Conservation (phyloP, 2,329 filamentous ascomycete species). For the Phaeosphaeria sp. region DNA sequence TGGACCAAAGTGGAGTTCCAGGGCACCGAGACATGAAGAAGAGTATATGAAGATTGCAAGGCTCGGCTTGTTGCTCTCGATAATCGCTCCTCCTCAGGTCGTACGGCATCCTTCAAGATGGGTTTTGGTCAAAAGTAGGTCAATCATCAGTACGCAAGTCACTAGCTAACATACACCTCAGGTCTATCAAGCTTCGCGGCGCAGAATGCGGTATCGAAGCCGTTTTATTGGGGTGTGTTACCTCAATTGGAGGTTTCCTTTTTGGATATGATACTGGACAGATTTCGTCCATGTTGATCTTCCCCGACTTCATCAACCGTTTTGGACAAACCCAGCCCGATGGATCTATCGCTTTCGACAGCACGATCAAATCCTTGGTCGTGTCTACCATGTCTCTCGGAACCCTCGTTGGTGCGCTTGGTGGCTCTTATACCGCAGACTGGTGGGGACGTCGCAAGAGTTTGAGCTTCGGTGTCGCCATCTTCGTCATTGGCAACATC, state of each 20-base stretch:
- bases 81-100: not conserved
- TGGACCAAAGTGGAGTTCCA: slow-evolving; percentile 13
- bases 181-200: slow-evolving; percentile 37
- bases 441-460: slow-evolving; percentile 56
- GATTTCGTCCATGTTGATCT: slow-evolving; percentile 49
- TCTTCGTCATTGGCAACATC: slow-evolving; percentile 52
- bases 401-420: slow-evolving; percentile 51
- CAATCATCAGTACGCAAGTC: not conserved
- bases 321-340: slow-evolving; percentile 58
- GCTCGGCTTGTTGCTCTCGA: not conserved
- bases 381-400: slow-evolving; percentile 47
- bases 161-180: slow-evolving; percentile 14
- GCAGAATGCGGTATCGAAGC: slow-evolving; percentile 45
- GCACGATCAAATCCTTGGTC: slow-evolving; percentile 53
- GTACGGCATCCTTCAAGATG: slow-evolving; percentile 25
- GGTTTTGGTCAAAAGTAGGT: slow-evolving; percentile 31
- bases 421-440: slow-evolving; percentile 59
- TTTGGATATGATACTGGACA: slow-evolving; percentile 66
- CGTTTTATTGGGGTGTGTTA: slow-evolving; percentile 62
- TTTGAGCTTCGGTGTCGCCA: slow-evolving; percentile 57
- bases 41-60: not conserved
- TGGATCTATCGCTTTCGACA: slow-evolving; percentile 49
- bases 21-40: slow-evolving; percentile 4
- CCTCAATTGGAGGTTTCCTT: slow-evolving; percentile 66
- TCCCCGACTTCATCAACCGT: slow-evolving; percentile 61